Percentiles rank a stretch among this genome's conserved stretches.
Conservation (phyloP, 2,329 filamentous ascomycete genomes). For the Chaetoscypha palmicola region DNA sequence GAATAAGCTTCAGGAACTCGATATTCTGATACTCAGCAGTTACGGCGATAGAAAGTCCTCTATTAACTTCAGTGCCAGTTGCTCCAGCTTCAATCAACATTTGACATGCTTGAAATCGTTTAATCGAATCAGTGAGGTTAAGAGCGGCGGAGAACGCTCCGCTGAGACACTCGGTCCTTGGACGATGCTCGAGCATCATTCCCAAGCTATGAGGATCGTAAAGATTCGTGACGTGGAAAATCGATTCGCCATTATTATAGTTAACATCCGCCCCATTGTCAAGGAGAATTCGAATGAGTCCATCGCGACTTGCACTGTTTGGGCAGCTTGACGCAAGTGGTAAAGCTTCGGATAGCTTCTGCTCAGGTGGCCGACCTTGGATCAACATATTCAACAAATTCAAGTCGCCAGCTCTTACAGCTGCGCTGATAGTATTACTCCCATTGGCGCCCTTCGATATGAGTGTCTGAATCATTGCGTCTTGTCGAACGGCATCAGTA, state of each 20-base stretch:
- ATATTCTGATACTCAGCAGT: constrained; percentile 4
- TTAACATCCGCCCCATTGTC: constrained; percentile 5
- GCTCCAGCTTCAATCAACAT: constrained; percentile 10
- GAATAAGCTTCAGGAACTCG: constrained; percentile 9
- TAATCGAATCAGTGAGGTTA: neutral
- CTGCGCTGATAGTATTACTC: constrained; percentile 6
- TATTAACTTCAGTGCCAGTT: constrained; percentile 9
- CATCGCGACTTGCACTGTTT: neutral
- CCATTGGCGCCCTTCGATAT: constrained; percentile 3
- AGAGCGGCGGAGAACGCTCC: constrained; percentile 8
- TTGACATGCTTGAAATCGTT: constrained; percentile 8
- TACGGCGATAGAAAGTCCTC: constrained; percentile 6
- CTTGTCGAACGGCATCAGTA: neutral
- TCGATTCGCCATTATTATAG: constrained; percentile 4
- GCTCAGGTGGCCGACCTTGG: constrained; percentile 3
- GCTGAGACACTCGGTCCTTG: constrained; percentile 3
- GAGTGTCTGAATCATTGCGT: constrained; percentile 3
- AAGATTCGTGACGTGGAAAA: constrained; percentile 1
- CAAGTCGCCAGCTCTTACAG: constrained; percentile 4
- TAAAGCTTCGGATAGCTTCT: neutral
- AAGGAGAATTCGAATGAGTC: constrained; percentile 3
- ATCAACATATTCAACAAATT: constrained; percentile 2
- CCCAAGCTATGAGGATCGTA: constrained; percentile 3
- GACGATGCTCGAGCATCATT: neutral
- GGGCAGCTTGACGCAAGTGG: neutral